Base-by-base conservation (phyloP, 371 early-diverging fungal species). In the Lichtheimia ornata region DNA sequence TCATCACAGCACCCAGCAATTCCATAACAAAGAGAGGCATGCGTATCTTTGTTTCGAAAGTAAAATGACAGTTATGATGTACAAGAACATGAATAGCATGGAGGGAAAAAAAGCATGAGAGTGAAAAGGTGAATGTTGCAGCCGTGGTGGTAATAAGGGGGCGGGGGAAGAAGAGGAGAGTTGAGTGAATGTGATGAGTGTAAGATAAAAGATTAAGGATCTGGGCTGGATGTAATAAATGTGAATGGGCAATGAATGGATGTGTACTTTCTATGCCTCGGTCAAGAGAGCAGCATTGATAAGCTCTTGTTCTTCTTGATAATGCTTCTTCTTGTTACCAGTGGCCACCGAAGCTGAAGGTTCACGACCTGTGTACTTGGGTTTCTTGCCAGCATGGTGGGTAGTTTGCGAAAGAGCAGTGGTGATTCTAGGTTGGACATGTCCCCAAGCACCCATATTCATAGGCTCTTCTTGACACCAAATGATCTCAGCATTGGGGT, bases 401-500 rank as follows among this genome's bases (percentile, higher is more conserved):
- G 84, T 71, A 50, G 94, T 89, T 66, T 93, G 74, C 53, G 85
- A 79, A 59, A 91, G 76, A 18, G 91, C 83, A 24, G 96, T 95
- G 64, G 87, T 84, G 67, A 98, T 81, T 51, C 98, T 84, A 11
- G 94, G 96, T 61, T 86, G 88, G 22, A 96, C 94, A 72, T 92
- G 93, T 18, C 77, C 70, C 95, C 95, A 98, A 35, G 90, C 83
- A 61, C 98, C 97, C 84, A 89, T 86, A 82, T 98, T 98, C 77
- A 94, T 78, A 35, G 94, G 92, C 73, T 98, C 98, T 81, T 98
- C 98, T 79, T 98, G 98, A 52, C 87, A 88, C 94, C 95, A 97
- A 30, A 95, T 86, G 65, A 94, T 77, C 65, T 95, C 91, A 17
- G 92, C 88, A 60, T 94, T 90, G 63, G 91, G 91, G 76, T 96